Percentiles rank a stretch among this genome's conserved stretches.
Evolutionary conservation across 805 yeast genomes (phyloP).

Genomic region (Metschnikowia lochheadii): DNA sequence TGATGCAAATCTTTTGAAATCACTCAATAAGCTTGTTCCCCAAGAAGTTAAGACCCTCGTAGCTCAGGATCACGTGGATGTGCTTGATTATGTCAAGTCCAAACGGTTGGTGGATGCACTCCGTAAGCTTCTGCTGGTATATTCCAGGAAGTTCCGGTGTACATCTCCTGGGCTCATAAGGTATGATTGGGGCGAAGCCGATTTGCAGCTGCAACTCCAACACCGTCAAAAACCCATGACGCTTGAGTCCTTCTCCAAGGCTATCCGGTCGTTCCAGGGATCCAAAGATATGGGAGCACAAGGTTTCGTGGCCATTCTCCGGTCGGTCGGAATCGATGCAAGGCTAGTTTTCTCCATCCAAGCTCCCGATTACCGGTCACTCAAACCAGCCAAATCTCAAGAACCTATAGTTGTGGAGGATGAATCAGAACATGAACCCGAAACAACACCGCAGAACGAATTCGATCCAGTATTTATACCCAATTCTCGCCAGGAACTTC

Average conservation of each 20-base stretch:
- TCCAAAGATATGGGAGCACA: constrained; percentile 78
- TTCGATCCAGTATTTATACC: constrained; percentile 20
- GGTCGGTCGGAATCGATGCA: constrained; percentile 68
- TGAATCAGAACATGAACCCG: not conserved
- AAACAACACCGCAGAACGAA: constrained; percentile 9
- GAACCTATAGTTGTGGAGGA: constrained; percentile 3
- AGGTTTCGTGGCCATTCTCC: constrained; percentile 73
- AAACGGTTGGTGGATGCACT: constrained; percentile 74
- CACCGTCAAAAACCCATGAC: constrained; percentile 24
- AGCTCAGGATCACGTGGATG: constrained; percentile 18
- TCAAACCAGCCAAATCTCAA: constrained; percentile 10
- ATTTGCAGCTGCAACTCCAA: not conserved
- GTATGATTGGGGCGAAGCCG: constrained; percentile 33
- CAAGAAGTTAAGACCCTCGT: constrained; percentile 43
- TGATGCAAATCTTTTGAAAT: constrained; percentile 36
- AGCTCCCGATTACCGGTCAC: constrained; percentile 65
- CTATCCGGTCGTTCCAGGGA: constrained; percentile 52
- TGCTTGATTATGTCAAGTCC: constrained; percentile 42
- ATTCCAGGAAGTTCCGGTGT: constrained; percentile 54
- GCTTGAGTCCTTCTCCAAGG: constrained; percentile 39
- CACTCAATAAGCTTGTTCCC: constrained; percentile 47
- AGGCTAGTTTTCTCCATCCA: constrained; percentile 81
- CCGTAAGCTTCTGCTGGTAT: constrained; percentile 58
- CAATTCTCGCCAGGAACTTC: constrained; percentile 13
- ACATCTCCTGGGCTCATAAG: constrained; percentile 35